Base-by-base conservation (phyloP, 2,329 filamentous ascomycete species). In the Paradendryphiella salina region DNA sequence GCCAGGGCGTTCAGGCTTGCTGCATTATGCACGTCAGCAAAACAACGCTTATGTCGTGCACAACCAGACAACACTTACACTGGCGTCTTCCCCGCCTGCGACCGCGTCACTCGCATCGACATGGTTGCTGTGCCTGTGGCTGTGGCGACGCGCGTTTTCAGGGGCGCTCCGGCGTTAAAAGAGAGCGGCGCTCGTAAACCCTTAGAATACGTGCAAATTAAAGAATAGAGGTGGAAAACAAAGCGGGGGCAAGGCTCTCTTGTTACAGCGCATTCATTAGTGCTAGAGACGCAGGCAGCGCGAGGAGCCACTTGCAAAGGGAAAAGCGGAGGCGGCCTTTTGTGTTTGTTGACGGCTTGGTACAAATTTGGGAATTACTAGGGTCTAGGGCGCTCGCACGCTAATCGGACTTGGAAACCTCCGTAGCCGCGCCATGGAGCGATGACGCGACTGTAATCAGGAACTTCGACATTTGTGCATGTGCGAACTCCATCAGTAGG, bases 31-130 rank as follows among this genome's bases (percentile, higher is more conserved):
- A 57, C 43, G 57, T 72, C 54, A 70, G 64, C 58, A 52, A 52
- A 26, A 34, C 36, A 36, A 10, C 35, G n/a, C 23, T 31, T 11
- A 14, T 26, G 13, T 39, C 23, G 2, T 26, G 21, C 43, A 39
- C 15, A 14, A 11, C 26, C 9, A 26, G 6, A 20, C 34, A 20
- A 26, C 21, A 60, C 74, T 65, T 65, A 79, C 77, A 69, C 74
- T 32, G 76, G 77, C 44, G 77, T 79, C 63, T 75, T 78, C 54
- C 78, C 78, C 28, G 76, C 75, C 68, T 77, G 73, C 41, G 75
- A 77, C 28, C 78, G 72, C 49, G 78, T 80, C 50, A 77, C 68
- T 59, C 71, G 64, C 61, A 68, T 59, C 31, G 70, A 67, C 72
- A 74, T 74, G 59, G 50, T 57, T 56, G 42, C 43, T 45, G 49